Evolutionary conservation across 768 basidiomycete genomes (phyloP), one percentile per base, ranked within the genome.

Genomic region (Glaciozyma antarctica): DNA sequence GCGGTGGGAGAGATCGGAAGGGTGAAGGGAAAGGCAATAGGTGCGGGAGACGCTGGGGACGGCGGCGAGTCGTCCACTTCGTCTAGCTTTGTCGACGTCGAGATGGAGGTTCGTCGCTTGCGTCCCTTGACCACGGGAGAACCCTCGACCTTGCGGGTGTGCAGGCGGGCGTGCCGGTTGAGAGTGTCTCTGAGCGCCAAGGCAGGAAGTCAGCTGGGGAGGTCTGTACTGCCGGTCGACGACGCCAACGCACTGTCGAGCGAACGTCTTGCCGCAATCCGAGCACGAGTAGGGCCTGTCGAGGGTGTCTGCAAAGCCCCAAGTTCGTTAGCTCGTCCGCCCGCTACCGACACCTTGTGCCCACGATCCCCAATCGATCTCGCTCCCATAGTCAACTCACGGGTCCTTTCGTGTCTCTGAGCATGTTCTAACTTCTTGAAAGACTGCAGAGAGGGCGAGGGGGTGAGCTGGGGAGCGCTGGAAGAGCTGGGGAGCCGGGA

Each of bases 341-440:
- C n/a, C 15, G 32, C 22, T 16, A 6, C 26, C 3, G 28, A 3
- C 28, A 3, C 24, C 24, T 10, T 22, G 7, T 17, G 26, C 17
- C 60, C 59, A 48, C 59, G 21, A 55, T 55, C 52, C 61, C 30
- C 49, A 32, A 34, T 21, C 24, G 17, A 44, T 38, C 13, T 28
- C 5, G 32, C 9, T 32, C 32, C 32, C 32, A 32, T 5, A 32
- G n/a, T n/a, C 9, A 9, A 65, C 72, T 53, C 34, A 73, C 73
- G 73, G 19, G 70, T 72, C 13, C 73, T 58, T 41, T 70, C 67
- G 60, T 74, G 73, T 0, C 73, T 52, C 47, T 74, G 73, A 17
- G 66, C 57, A 52, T 74, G 73, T 48, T 74, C 73, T 34, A 73
- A 63, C 58, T 72, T 72, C 26, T 63, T 66, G 62, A 72, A 72